A percentile compares a stretch with the other conserved stretches of the same genome.
phyloP scores from a whole-genome alignment of 2,329 filamentous ascomycete genomes.

The Whalleya microplaca region DNA sequence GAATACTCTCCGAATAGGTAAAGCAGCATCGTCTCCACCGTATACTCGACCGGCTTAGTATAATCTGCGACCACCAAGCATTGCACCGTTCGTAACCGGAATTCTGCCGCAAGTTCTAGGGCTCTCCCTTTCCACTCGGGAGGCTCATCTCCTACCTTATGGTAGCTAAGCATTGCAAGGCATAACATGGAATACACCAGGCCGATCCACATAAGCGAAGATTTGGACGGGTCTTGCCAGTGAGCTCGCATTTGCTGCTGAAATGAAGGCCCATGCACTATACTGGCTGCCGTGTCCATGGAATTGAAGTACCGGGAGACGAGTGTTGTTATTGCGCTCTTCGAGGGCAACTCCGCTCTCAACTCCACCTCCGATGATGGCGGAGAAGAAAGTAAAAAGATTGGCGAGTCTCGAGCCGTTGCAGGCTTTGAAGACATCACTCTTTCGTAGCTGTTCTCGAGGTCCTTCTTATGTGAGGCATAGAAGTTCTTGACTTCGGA shows the following conservation, averaged over 20 bases:
- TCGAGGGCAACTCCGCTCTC: constrained; percentile 77
- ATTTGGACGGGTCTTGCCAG: constrained; percentile 74
- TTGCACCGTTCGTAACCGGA: constrained; percentile 74
- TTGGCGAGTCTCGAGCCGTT: constrained; percentile 66
- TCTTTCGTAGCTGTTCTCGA: constrained; percentile 79
- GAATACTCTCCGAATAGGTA: constrained; percentile 78
- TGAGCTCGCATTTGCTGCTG: constrained; percentile 68
- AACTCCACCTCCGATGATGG: constrained; percentile 76
- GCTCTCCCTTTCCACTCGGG: constrained; percentile 73
- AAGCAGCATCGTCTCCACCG: constrained; percentile 77
- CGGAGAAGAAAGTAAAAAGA: constrained; percentile 77
- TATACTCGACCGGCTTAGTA: constrained; percentile 73
- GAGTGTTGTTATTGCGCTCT: constrained; percentile 80
- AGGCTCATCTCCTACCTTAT: constrained; percentile 79
- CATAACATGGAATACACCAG: constrained; percentile 77
- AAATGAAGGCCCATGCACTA: constrained; percentile 85
- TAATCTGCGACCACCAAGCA: constrained; percentile 78
- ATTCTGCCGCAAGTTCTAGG: constrained; percentile 64
- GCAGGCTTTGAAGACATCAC: constrained; percentile 70
- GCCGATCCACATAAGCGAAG: constrained; percentile 77
- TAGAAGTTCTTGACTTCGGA: constrained; percentile 95
- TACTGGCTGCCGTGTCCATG: constrained; percentile 69
- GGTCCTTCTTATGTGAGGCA: constrained; percentile 80
- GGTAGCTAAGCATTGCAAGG: constrained; percentile 77
- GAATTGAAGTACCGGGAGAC: constrained; percentile 92